Evolutionary conservation across 139 green algal genomes (phyloP).

Genomic region (Chlorokybus atmophyticus): DNA sequence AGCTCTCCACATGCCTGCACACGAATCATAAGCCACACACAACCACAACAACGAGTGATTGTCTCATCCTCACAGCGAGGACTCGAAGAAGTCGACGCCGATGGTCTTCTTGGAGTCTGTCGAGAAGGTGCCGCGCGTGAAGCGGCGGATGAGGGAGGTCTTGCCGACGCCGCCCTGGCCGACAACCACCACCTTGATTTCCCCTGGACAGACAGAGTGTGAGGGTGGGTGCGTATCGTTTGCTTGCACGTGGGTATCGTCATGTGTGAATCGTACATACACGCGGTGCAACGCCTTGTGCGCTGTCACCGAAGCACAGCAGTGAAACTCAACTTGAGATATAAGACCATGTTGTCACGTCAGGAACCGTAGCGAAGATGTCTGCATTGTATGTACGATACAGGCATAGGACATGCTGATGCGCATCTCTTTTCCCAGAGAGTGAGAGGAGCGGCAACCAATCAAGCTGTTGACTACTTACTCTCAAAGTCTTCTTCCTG

Average conservation of each 20-base stretch:
- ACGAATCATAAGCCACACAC: neutral
- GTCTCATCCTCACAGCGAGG: conserved; percentile 28
- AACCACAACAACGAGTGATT: neutral
- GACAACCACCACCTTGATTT: conserved; percentile 55
- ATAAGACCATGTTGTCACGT: neutral
- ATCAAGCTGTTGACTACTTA: neutral
- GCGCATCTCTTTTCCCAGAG: neutral
- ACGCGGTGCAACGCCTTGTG: neutral
- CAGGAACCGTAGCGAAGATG: neutral
- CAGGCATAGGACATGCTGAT: neutral
- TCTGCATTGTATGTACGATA: neutral
- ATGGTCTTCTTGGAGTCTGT: conserved; percentile 68
- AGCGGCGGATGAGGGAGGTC: conserved; percentile 53
- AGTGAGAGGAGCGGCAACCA: neutral
- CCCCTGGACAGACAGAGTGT: conserved; percentile 4
- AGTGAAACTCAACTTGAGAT: neutral
- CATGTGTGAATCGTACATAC: neutral
- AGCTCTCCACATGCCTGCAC: conserved; percentile 27
- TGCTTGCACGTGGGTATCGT: too few relatives aligned
- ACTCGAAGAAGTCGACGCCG: conserved; percentile 70
- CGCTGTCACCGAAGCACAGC: neutral
- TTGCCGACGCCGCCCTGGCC: conserved; percentile 63
- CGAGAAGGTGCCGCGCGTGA: conserved; percentile 47
- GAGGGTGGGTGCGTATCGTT: too few relatives aligned
- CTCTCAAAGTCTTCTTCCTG: conserved; percentile 9